phyloP scores from a whole-genome alignment of 371 early-diverging fungal genomes.

The Lichtheimia ramosa region DNA sequence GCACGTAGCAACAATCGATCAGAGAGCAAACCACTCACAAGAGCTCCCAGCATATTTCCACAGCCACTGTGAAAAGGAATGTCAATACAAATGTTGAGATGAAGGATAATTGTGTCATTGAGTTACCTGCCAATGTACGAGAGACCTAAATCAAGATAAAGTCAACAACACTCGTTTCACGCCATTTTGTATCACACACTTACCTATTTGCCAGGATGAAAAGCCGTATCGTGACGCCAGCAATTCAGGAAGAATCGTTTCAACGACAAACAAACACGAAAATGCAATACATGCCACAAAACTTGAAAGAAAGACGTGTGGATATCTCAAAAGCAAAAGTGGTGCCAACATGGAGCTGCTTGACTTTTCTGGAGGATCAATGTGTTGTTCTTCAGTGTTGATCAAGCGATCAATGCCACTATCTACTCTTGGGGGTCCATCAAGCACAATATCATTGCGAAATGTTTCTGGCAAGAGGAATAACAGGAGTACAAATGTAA shows the following conservation, averaged over 20 bases:
- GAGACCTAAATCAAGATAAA: neutral
- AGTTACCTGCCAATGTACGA: too few relatives aligned
- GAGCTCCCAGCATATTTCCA: conserved; percentile 38
- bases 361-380: neutral
- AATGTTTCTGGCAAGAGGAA: conserved; percentile 66
- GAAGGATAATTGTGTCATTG: neutral
- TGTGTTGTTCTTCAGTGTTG: neutral
- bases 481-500: conserved; percentile 41
- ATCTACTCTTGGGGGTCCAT: neutral
- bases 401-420: neutral
- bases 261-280: conserved; percentile 46
- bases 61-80: conserved; percentile 39
- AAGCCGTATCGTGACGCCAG: conserved; percentile 33
- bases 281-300: conserved; percentile 51
- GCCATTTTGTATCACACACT: neutral
- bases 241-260: conserved; percentile 36
- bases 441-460: conserved; percentile 25
- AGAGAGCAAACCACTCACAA: conserved; percentile 19
- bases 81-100: neutral
- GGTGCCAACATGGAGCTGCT: conserved; percentile 20
- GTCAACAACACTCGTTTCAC: neutral
- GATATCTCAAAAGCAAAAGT: conserved; percentile 38
- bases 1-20: conserved; percentile 24
- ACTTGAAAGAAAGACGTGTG: conserved; percentile 44
- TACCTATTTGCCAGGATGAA: conserved; percentile 35